Conservation (phyloP, 2,329 filamentous ascomycete species). For the Colletotrichum lupini region DNA sequence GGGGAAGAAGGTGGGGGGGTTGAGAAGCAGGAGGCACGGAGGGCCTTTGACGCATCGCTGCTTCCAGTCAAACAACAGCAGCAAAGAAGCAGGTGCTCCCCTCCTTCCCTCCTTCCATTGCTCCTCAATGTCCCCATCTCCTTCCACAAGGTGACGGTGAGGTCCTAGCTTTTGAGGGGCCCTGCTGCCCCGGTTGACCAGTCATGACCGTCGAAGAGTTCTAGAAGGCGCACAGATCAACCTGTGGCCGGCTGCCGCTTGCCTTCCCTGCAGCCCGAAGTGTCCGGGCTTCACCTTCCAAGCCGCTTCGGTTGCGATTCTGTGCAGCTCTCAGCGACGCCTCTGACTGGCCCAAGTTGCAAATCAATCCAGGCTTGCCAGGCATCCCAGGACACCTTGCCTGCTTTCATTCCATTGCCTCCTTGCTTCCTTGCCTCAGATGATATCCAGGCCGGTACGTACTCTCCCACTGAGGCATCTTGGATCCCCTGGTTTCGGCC, state of each 20-base stretch:
- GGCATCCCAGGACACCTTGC: neutral
- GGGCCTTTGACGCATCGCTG: constrained; percentile 32
- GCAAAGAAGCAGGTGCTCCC: constrained; percentile 15
- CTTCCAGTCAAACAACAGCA: constrained; percentile 31
- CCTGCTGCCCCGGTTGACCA: constrained; percentile 32
- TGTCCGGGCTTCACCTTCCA: constrained; percentile 38
- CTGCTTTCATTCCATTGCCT: neutral
- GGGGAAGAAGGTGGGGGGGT: constrained; percentile 25
- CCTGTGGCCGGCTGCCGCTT: constrained; percentile 4
- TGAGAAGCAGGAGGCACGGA: constrained; percentile 17
- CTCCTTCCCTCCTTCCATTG: neutral
- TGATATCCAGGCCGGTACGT: neutral
- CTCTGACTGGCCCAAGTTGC: constrained; percentile 24
- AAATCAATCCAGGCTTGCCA: neutral
- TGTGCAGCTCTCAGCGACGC: constrained; percentile 30
- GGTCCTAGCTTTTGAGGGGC: constrained; percentile 35
- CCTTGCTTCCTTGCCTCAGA: neutral
- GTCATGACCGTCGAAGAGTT: constrained; percentile 38
- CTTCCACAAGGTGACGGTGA: constrained; percentile 19
- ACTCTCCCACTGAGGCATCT: neutral
- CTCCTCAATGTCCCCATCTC: constrained; percentile 9
- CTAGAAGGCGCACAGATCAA: constrained; percentile 39
- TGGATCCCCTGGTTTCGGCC: constrained; percentile 35
- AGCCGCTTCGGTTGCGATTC: constrained; percentile 37
- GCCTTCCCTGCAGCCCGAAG: constrained; percentile 33